phyloP scores from a whole-genome alignment of 192 early-diverging fungal genomes.

The Pilaira anomala region DNA sequence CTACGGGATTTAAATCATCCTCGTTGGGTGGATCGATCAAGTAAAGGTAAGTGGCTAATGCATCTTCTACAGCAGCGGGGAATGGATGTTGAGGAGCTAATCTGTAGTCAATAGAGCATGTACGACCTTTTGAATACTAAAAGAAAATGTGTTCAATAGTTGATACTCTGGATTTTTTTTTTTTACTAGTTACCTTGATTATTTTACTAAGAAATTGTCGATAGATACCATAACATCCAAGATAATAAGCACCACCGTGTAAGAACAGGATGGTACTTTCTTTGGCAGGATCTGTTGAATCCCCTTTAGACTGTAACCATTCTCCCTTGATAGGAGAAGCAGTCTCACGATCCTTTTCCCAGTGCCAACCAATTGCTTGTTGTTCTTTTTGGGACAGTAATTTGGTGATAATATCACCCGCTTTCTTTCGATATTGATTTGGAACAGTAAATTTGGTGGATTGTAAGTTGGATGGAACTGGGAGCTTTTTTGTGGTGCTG shows the following conservation, averaged over 20 bases:
- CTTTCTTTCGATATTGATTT: conserved; percentile 31
- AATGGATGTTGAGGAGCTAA: conserved; percentile 78
- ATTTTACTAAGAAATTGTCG: conserved; percentile 41
- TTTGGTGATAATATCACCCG: conserved; percentile 29
- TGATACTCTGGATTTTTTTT: background rate
- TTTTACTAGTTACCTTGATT: conserved; percentile 36
- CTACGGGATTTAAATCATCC: conserved; percentile 42
- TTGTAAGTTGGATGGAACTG: conserved; percentile 21
- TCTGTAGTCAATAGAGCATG: conserved; percentile 64
- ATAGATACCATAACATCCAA: conserved; percentile 37
- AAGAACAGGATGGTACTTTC: conserved; percentile 65
- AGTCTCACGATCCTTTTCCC: conserved; percentile 35
- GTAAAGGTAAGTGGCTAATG: conserved; percentile 68
- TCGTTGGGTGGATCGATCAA: conserved; percentile 53
- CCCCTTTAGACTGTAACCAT: conserved; percentile 35
- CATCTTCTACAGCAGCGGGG: conserved; percentile 80
- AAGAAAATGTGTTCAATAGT: background rate
- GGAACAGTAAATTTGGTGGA: conserved; percentile 17
- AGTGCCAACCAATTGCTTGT: conserved; percentile 42
- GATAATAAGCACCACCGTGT: conserved; percentile 73
- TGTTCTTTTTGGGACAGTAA: conserved; percentile 32
- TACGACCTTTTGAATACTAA: conserved; percentile 24
- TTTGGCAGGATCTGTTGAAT: conserved; percentile 9
- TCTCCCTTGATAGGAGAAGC: conserved; percentile 32
- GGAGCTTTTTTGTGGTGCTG: conserved; percentile 23